A percentile compares a stretch with the other conserved stretches of the same genome.
phyloP scores from a whole-genome alignment of 1,284 basidiomycete species.

The Ustilago tritici region DNA sequence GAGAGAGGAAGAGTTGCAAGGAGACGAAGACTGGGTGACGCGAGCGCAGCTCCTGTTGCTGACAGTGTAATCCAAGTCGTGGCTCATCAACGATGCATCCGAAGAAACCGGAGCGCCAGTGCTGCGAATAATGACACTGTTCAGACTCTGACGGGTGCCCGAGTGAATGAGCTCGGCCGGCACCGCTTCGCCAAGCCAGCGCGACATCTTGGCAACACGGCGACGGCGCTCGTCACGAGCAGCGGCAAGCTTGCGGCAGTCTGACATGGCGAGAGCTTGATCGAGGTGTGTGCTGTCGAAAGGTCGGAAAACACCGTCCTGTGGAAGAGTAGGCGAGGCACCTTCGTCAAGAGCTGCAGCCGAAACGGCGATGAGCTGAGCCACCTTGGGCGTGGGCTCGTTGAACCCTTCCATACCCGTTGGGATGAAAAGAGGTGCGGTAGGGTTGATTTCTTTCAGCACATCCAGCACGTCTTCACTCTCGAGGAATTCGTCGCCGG shows the following conservation, averaged over 20 bases:
- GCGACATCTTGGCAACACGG: conserved; percentile 56
- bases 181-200: conserved; percentile 59
- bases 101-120: conserved; percentile 5
- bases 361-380: conserved; percentile 38
- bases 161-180: conserved; percentile 46
- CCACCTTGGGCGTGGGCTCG: conserved; percentile 34
- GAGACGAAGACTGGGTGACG: conserved; percentile 5
- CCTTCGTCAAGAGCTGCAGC: conserved; percentile 40
- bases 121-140: conserved; percentile 33
- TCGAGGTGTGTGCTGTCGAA: conserved; percentile 25
- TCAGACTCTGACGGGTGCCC: conserved; percentile 3
- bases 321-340: conserved; percentile 40
- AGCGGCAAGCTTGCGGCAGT: conserved; percentile 33
- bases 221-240: conserved; percentile 52
- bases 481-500: conserved; percentile 17
- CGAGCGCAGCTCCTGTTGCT: conserved; percentile 10
- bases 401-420: conserved; percentile 37
- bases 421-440: conserved; percentile 17
- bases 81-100: conserved; percentile 9
- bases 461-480: conserved; percentile 21
- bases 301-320: conserved; percentile 30
- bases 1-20: conserved; percentile 5
- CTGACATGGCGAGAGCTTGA: conserved; percentile 27
- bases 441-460: conserved; percentile 1
- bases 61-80: conserved; percentile 12